Conservation (phyloP, 2,329 filamentous ascomycete species). For the Calonectria pteridis region DNA sequence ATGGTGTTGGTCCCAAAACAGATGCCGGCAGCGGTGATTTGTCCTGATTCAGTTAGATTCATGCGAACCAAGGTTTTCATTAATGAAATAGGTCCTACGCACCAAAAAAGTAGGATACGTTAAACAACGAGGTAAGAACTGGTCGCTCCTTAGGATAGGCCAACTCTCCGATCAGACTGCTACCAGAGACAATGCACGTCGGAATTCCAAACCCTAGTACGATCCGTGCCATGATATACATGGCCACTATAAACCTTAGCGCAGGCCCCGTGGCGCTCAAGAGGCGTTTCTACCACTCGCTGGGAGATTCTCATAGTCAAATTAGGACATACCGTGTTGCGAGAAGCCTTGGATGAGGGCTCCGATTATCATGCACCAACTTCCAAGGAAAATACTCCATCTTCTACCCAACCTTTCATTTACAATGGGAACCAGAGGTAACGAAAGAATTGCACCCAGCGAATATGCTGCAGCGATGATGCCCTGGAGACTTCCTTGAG, state of each 20-base stretch:
- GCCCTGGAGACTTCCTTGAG: constrained; percentile 54
- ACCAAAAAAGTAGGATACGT: constrained; percentile 67
- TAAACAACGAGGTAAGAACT: constrained; percentile 53
- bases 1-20: constrained; percentile 58
- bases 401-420: constrained; percentile 68
- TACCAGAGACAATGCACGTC: constrained; percentile 69
- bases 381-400: constrained; percentile 68
- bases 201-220: constrained; percentile 73
- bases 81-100: background rate
- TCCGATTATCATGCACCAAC: constrained; percentile 65
- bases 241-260: constrained; percentile 54
- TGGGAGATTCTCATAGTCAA: background rate
- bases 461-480: constrained; percentile 71
- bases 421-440: constrained; percentile 68
- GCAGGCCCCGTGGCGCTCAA: background rate
- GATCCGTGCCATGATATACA: constrained; percentile 72
- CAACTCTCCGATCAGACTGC: constrained; percentile 70
- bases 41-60: background rate
- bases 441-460: constrained; percentile 68
- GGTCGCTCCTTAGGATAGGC: constrained; percentile 72
- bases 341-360: constrained; percentile 67
- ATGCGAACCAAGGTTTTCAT: background rate
- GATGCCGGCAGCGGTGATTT: constrained; percentile 62
- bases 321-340: constrained; percentile 53
- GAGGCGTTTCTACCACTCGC: background rate